Percentiles rank a stretch among this genome's conserved stretches.
Conservation (phyloP, 202 grass and related monocot genomes). For the Dendrocalamus latiflorus region DNA sequence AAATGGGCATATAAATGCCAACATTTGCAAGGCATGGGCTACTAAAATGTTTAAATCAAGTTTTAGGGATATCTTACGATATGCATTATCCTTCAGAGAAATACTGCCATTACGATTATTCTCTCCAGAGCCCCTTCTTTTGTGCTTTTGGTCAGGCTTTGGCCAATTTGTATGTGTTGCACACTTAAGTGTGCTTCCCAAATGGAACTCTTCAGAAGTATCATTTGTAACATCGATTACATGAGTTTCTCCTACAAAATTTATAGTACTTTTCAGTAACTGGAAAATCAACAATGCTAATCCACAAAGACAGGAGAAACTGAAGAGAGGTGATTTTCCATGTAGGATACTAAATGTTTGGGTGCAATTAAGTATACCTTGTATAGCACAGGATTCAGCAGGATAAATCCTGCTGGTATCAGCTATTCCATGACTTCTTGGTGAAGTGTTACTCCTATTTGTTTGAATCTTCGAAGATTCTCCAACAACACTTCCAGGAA, state of each 20-base stretch:
- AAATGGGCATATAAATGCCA: conserved; percentile 24
- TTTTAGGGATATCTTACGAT: conserved; percentile 45
- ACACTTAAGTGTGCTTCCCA: conserved; percentile 59
- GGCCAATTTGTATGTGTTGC: conserved; percentile 29
- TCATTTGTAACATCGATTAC: conserved; percentile 58
- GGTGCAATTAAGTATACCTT: conserved; percentile 39
- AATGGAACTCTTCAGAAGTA: conserved; percentile 39
- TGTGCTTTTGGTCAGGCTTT: conserved; percentile 40
- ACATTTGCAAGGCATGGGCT: not conserved
- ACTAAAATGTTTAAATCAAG: conserved; percentile 18
- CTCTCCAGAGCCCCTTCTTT: conserved; percentile 29
- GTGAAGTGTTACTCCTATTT: conserved; percentile 48
- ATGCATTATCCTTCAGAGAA: conserved; percentile 43
- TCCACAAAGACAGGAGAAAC: not conserved
- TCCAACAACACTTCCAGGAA: conserved; percentile 39
- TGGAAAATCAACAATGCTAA: not conserved
- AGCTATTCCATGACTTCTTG: conserved; percentile 41
- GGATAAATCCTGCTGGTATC: conserved; percentile 40
- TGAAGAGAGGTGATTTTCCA: not conserved
- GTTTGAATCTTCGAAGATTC: conserved; percentile 59
- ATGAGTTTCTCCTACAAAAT: conserved; percentile 64
- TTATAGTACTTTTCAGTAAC: not conserved
- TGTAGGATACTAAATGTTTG: not conserved
- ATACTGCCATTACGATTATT: conserved; percentile 18
- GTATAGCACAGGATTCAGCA: conserved; percentile 34